phyloP scores from a whole-genome alignment of 2,329 filamentous ascomycete species.

The Clarireedia homoeocarpa region DNA sequence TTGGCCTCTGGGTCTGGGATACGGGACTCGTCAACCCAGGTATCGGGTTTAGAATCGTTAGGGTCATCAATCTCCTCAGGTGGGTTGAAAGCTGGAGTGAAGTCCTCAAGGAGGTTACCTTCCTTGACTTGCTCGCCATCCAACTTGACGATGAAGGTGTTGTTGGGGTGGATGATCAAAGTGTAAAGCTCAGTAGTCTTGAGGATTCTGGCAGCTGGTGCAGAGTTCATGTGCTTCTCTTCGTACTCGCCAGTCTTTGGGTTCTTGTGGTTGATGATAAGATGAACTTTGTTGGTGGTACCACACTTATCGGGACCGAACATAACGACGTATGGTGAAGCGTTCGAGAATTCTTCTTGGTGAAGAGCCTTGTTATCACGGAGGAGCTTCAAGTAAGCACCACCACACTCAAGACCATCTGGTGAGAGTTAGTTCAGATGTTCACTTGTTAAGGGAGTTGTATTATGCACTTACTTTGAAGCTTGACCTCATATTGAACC shows the following conservation, averaged over 20 bases:
- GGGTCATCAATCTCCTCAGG: constrained; percentile 88
- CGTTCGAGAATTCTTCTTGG: constrained; percentile 95
- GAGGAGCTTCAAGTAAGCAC: constrained; percentile 98
- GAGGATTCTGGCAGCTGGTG: constrained; percentile 78
- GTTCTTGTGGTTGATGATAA: constrained; percentile 99
- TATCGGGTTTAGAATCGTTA: constrained; percentile 86
- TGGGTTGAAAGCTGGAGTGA: constrained; percentile 89
- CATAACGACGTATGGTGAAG: constrained; percentile 98
- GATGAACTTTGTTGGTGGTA: constrained; percentile 94
- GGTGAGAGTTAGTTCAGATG: constrained; percentile 28
- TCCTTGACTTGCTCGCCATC: constrained; percentile 84
- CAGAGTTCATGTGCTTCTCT: constrained; percentile 92
- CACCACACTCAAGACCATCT: constrained; percentile 96
- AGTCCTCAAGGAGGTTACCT: constrained; percentile 89
- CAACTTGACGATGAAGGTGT: constrained; percentile 87
- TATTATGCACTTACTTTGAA: constrained; percentile 66
- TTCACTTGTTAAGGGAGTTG: background rate
- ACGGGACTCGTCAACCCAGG: constrained; percentile 91
- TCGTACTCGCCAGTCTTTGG: constrained; percentile 99
- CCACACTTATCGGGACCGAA: constrained; percentile 99
- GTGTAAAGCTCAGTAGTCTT: constrained; percentile 96
- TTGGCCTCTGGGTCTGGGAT: constrained; percentile 87
- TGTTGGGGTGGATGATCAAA: constrained; percentile 91
- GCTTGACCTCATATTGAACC: constrained; percentile 98
- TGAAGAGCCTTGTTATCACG: constrained; percentile 96